phyloP scores from a whole-genome alignment of 2,329 filamentous ascomycete genomes.

The Colletotrichum simmondsii region DNA sequence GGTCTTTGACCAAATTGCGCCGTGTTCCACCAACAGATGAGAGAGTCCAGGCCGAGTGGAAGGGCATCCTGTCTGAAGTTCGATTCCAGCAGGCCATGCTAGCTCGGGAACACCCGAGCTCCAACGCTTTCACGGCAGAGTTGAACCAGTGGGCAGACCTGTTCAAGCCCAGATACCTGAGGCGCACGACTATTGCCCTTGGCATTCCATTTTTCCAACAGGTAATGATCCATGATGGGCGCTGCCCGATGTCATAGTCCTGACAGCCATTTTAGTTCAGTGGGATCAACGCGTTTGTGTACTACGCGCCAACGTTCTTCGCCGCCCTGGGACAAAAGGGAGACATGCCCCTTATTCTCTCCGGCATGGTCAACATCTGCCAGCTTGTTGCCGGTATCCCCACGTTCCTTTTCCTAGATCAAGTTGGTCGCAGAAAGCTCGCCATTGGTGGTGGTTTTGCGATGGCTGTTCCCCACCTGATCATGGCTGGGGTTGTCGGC shows the following conservation, averaged over 20 bases:
- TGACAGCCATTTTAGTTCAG: slow-evolving; percentile 21
- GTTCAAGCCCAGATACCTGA: slow-evolving; percentile 55
- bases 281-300: slow-evolving; percentile 39
- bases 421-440: slow-evolving; percentile 42
- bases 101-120: slow-evolving; percentile 49
- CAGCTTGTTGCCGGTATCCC: slow-evolving; percentile 44
- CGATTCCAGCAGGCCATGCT: slow-evolving; percentile 54
- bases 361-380: slow-evolving; percentile 47
- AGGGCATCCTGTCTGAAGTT: slow-evolving; percentile 60
- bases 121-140: slow-evolving; percentile 52
- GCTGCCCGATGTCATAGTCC: no score
- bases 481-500: slow-evolving; percentile 12
- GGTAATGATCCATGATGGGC: no score
- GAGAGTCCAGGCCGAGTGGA: slow-evolving; percentile 58
- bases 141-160: slow-evolving; percentile 57
- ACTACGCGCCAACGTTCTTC: slow-evolving; percentile 42
- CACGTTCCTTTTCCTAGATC: slow-evolving; percentile 44
- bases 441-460: slow-evolving; percentile 43
- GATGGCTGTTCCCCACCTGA: slow-evolving; percentile 35
- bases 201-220: slow-evolving; percentile 42
- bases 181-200: slow-evolving; percentile 52
- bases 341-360: slow-evolving; percentile 44
- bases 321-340: slow-evolving; percentile 40
- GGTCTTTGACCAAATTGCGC: slow-evolving; percentile 50
- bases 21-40: slow-evolving; percentile 53